Conservation (phyloP, 2,329 filamentous ascomycete species). For the Cryphonectria nitschkei region DNA sequence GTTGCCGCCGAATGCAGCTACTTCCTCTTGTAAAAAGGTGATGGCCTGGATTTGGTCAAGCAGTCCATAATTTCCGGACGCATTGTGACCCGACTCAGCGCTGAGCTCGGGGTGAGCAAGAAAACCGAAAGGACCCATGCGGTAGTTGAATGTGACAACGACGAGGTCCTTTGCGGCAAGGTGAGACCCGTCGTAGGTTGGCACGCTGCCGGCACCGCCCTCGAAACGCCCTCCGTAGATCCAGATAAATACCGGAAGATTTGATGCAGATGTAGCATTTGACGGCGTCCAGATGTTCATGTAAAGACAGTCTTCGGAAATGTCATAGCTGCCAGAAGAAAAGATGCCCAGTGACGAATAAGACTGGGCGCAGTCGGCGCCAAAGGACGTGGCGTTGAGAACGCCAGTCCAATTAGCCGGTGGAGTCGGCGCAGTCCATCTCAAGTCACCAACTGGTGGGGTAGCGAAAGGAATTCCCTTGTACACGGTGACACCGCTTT, state of each 20-base stretch:
- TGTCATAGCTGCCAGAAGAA: conserved; percentile 16
- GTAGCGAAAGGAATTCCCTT: conserved; percentile 35
- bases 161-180: conserved; percentile 66
- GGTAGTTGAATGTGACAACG: conserved; percentile 75
- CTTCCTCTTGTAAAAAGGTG: conserved; percentile 70
- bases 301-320: conserved; percentile 70
- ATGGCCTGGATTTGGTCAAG: conserved; percentile 71
- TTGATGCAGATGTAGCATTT: conserved; percentile 44
- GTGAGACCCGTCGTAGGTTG: conserved; percentile 59
- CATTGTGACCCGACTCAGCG: not conserved
- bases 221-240: conserved; percentile 59
- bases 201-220: conserved; percentile 35
- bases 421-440: conserved; percentile 29
- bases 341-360: not conserved
- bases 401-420: conserved; percentile 28
- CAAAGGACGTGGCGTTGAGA: conserved; percentile 5
- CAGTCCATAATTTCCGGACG: conserved; percentile 68
- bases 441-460: conserved; percentile 29
- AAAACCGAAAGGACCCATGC: conserved; percentile 75
- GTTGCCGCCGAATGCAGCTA: conserved; percentile 39
- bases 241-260: conserved; percentile 40
- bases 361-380: not conserved
- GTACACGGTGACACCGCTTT: conserved; percentile 32
- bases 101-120: conserved; percentile 61
- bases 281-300: conserved; percentile 66